phyloP scores from a whole-genome alignment of 306 rosid species.

The Sophora flavescens region DNA sequence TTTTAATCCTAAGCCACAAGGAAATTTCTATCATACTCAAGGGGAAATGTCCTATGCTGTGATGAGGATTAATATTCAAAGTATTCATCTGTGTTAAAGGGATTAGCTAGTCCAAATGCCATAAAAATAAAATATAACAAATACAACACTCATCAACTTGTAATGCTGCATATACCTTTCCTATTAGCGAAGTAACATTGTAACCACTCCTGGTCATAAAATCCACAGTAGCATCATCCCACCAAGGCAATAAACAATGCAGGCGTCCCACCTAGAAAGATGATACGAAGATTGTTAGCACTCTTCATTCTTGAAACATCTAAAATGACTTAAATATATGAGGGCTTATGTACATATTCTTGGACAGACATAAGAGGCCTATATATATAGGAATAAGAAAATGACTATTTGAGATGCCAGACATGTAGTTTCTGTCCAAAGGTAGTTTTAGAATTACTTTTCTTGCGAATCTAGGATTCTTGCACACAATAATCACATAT shows the following conservation, averaged over 20 bases:
- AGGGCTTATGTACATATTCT: constrained; percentile 4
- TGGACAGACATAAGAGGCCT: not conserved
- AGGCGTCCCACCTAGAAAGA: no score
- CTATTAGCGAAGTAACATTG: no score
- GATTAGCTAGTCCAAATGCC: constrained; percentile 22
- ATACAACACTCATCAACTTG: no score
- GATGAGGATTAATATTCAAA: constrained; percentile 35
- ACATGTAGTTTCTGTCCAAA: not conserved
- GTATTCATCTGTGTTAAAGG: constrained; percentile 20
- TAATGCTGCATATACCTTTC: no score
- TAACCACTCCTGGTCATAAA: no score
- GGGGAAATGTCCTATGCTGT: not conserved
- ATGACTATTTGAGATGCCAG: not conserved
- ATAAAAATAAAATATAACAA: constrained; percentile 22
- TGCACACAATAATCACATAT: not conserved
- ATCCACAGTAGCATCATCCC: no score
- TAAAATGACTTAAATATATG: constrained; percentile 26
- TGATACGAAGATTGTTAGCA: constrained; percentile 44
- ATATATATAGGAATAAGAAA: constrained; percentile 12
- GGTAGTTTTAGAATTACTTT: not conserved
- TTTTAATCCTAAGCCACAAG: no score
- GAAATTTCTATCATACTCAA: no score
- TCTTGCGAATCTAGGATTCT: not conserved
- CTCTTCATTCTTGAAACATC: constrained; percentile 32
- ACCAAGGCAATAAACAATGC: no score